Evolutionary conservation across 352 stramenopile genomes (phyloP), one percentile per base, ranked within the genome.

Genomic region (Globisporangium parvum): DNA sequence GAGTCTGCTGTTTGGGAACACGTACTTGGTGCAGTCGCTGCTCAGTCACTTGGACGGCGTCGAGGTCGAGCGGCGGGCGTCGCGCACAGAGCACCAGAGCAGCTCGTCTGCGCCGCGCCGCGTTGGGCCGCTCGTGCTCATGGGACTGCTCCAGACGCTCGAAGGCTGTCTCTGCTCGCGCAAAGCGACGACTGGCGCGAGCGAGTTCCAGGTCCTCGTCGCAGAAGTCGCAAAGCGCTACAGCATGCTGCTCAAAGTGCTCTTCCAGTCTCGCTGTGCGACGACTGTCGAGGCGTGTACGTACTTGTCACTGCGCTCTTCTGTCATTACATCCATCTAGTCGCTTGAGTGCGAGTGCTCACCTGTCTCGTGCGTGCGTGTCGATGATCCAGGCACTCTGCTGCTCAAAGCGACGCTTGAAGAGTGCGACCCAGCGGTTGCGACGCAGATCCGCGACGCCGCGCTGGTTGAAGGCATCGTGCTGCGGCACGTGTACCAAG

Each of bases 391-490:
- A 93, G 77, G 93, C 31, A 96, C 93, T 12, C 62, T 98, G 39
- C 64, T 98, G 42, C 69, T 98, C 33, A 96, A 97, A 60, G 80
- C 93, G 0, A 88, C 97, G 4, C 69, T 97, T 0, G 83, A 92
- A 59, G 87, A 97, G 47, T 95, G 85, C 58, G 74, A 93, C 23
- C 85, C 86, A 17, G 66, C 75, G 17, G 78, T 94, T 0, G 85
- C 89, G 18, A 81, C 62, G 18, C 62, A 73, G 18, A 98, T 99
- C 61, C 84, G 95, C 53, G 79, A 98, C 57, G 86, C 88, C 18
- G 93, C 94, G 20, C 73, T 99, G n/a, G 87, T 74, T 12, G 92
- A 96, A 66, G 90, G 89, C 5, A 92, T 97, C 21, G 75, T 98
- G 17, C 66, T 99, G 40, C 81, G 91, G 8, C 91, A 98, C 56